These are phyloP conservation scores for Syzygium grande DNA, from an alignment of 345 rosid genomes.

Conservation along the genomic window DNA sequence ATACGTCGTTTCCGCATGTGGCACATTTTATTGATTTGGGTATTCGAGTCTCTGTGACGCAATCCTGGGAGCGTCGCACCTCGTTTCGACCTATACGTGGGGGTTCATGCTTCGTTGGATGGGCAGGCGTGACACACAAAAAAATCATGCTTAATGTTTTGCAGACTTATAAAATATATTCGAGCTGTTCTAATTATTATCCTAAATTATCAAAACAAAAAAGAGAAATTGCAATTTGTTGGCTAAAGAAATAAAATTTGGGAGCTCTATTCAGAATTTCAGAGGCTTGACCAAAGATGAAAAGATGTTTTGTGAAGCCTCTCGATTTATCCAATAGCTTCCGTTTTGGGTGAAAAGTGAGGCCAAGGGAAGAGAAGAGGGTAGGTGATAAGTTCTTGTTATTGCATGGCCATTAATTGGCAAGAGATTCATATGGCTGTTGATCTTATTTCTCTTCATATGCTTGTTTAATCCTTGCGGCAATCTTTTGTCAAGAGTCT, in stretches of 20 bases:
- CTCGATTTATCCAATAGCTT: neutral
- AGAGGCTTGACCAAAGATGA: neutral
- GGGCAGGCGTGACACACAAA: no score
- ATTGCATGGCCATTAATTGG: neutral
- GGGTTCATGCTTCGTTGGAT: no score
- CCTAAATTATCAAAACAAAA: neutral
- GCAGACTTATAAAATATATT: neutral
- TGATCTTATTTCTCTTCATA: neutral
- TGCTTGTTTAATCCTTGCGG: neutral
- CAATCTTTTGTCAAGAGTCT: neutral
- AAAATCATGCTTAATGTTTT: neutral
- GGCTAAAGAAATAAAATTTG: neutral
- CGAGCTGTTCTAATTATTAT: neutral
- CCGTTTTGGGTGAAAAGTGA: neutral
- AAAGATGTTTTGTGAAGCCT: neutral
- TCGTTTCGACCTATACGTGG: no score
- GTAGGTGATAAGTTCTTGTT: neutral
- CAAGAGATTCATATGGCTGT: neutral
- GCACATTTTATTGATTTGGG: no score
- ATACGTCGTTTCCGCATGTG: no score
- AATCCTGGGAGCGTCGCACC: no score
- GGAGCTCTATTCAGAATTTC: neutral
- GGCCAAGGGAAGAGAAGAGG: neutral
- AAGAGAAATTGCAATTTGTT: neutral
- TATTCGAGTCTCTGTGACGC: no score